phyloP scores from a whole-genome alignment of 1,139 yeast genomes.

The Candida smagusa region DNA sequence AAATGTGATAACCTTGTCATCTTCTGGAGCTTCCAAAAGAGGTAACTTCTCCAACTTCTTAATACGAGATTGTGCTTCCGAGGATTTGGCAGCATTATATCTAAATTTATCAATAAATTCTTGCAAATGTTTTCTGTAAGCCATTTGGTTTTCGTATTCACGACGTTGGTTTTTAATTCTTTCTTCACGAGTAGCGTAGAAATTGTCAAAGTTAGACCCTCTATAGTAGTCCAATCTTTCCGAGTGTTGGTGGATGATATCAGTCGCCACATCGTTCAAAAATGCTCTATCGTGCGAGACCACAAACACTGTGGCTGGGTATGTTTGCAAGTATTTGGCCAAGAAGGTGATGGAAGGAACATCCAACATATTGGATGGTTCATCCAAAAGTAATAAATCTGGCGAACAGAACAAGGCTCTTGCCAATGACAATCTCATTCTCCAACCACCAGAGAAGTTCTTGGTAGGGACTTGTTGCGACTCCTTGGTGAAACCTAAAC shows the following conservation, averaged over 20 bases:
- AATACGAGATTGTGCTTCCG: constrained; percentile 97
- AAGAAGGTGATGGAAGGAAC: constrained; percentile 95
- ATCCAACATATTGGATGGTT: constrained; percentile 99
- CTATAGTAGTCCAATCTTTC: constrained; percentile 95
- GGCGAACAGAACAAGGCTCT: constrained; percentile 97
- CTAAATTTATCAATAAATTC: constrained; percentile 92
- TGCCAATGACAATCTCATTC: constrained; percentile 98
- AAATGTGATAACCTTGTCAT: constrained; percentile 80
- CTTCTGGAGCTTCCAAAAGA: constrained; percentile 89
- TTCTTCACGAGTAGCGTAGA: constrained; percentile 92
- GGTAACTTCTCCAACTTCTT: constrained; percentile 95
- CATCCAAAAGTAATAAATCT: constrained; percentile 87
- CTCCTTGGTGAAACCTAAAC: constrained; percentile 89
- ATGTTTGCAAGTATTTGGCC: constrained; percentile 83
- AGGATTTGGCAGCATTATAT: constrained; percentile 95
- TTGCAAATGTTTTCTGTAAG: constrained; percentile 89
- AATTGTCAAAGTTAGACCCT: constrained; percentile 89
- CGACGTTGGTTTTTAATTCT: constrained; percentile 89
- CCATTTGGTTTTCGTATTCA: constrained; percentile 97
- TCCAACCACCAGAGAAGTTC: constrained; percentile 99
- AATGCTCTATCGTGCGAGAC: constrained; percentile 98
- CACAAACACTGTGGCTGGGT: constrained; percentile 88
- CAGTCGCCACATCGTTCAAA: constrained; percentile 96
- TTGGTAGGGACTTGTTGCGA: constrained; percentile 82
- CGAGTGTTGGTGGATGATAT: constrained; percentile 94